Evolutionary conservation across 139 green algal species (phyloP).

Genomic region (Yamagishiella unicocca): DNA sequence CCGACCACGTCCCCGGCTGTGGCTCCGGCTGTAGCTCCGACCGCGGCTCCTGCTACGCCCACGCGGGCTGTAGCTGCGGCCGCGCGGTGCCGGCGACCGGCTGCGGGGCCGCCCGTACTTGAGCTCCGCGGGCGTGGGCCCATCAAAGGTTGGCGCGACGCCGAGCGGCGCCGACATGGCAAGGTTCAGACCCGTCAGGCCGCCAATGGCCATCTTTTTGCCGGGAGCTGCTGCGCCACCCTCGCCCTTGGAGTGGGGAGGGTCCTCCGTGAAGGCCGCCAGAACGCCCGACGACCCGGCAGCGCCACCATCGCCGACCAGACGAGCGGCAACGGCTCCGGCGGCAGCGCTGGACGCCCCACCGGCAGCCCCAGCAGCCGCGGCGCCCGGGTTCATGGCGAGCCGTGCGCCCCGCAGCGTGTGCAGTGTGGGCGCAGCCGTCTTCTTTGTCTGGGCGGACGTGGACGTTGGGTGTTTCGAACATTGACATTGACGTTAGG

Average conservation of each 20-base stretch:
- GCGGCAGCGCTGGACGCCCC: background rate
- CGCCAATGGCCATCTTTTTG: constrained; percentile 26
- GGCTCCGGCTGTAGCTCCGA: constrained; percentile 34
- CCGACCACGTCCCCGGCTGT: background rate
- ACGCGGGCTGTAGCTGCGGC: constrained; percentile 1
- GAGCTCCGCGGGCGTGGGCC: constrained; percentile 41
- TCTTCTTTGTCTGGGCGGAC: constrained; percentile 30
- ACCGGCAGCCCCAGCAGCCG: background rate
- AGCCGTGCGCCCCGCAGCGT: constrained; percentile 48
- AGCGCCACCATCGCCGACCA: no score
- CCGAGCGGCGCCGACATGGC: constrained; percentile 9
- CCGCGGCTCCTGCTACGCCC: constrained; percentile 4
- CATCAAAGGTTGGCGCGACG: background rate
- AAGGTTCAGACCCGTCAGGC: constrained; percentile 11
- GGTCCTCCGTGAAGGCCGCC: constrained; percentile 35
- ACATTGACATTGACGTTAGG: no score
- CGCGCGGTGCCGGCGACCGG: background rate
- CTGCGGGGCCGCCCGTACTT: constrained; percentile 35
- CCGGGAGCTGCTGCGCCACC: background rate
- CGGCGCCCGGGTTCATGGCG: constrained; percentile 24
- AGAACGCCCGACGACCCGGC: background rate
- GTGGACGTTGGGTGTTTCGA: no score
- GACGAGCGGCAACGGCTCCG: background rate
- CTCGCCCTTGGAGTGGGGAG: constrained; percentile 11
- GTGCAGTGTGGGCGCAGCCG: constrained; percentile 26